Evolutionary conservation across 2,329 filamentous ascomycete genomes (phyloP).

Genomic region (Fusarium circinatum): DNA sequence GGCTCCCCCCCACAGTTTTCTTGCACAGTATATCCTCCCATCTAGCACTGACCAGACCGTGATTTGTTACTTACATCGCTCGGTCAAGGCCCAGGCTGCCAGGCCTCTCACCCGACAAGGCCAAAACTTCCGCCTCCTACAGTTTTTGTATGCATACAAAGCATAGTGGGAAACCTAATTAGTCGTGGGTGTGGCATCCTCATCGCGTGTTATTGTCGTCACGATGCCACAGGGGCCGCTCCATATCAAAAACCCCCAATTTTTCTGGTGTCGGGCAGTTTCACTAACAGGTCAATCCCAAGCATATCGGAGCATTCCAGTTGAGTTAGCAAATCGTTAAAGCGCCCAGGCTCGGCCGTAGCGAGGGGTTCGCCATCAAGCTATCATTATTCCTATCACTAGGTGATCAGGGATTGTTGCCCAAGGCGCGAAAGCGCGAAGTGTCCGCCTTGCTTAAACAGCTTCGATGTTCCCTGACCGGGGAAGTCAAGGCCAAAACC

Average conservation of each 20-base stretch:
- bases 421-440: slow-evolving; percentile 30
- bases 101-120: slow-evolving; percentile 9
- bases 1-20: slow-evolving; percentile 38
- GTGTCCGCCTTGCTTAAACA: slow-evolving; percentile 23
- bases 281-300: slow-evolving; percentile 9
- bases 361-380: slow-evolving; percentile 24
- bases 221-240: slow-evolving; percentile 35
- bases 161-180: slow-evolving; percentile 43
- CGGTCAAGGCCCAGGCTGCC: slow-evolving; percentile 22
- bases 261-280: slow-evolving; percentile 9
- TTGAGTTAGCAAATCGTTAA: slow-evolving; percentile 2
- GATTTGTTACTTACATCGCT: slow-evolving; percentile 24
- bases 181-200: slow-evolving; percentile 36
- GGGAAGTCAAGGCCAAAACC: slow-evolving; percentile 15
- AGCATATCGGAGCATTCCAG: slow-evolving; percentile 3
- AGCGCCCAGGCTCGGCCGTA: slow-evolving; percentile 19
- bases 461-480: slow-evolving; percentile 12
- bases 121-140: slow-evolving; percentile 33
- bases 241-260: slow-evolving; percentile 17
- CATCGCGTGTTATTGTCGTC: slow-evolving; percentile 46
- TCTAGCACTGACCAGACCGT: slow-evolving; percentile 23
- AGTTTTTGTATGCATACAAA: slow-evolving; percentile 43
- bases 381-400: slow-evolving; percentile 2
- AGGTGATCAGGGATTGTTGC: slow-evolving; percentile 23
- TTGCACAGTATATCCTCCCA: slow-evolving; percentile 13